Percentiles rank a stretch among this genome's conserved stretches.
Evolutionary conservation across 495 filamentous ascomycete genomes (phyloP).

Genomic region (Penicillium ochrochloron): DNA sequence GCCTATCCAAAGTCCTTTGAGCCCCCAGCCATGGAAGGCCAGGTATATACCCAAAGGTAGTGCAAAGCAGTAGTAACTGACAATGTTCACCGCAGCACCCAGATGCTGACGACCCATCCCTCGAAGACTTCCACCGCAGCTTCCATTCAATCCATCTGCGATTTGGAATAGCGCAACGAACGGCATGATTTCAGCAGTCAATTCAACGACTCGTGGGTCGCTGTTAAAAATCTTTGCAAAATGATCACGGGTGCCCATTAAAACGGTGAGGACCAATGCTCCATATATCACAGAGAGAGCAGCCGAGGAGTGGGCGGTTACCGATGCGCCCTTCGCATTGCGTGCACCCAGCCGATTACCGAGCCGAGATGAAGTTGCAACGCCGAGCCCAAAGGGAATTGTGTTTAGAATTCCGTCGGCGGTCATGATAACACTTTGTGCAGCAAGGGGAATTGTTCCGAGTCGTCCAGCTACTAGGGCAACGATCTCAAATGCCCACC

Average conservation of each 20-base stretch:
- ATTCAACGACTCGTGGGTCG: conserved; percentile 70
- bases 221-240: conserved; percentile 88
- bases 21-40: conserved; percentile 88
- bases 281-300: conserved; percentile 74
- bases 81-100: conserved; percentile 83
- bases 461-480: conserved; percentile 83
- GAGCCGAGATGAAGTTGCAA: conserved; percentile 78
- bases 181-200: conserved; percentile 84
- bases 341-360: conserved; percentile 82
- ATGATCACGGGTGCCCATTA: conserved; percentile 74
- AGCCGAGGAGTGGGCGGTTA: conserved; percentile 79
- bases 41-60: conserved; percentile 84
- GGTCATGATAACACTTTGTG: conserved; percentile 94
- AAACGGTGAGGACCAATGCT: conserved; percentile 64
- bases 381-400: conserved; percentile 88
- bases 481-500: conserved; percentile 98
- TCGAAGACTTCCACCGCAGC: conserved; percentile 79
- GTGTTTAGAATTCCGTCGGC: conserved; percentile 92
- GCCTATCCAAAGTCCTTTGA: conserved; percentile 83
- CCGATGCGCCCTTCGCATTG: conserved; percentile 67
- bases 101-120: conserved; percentile 91
- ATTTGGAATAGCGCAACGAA: conserved; percentile 95
- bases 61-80: conserved; percentile 89
- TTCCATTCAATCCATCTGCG: conserved; percentile 85
- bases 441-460: conserved; percentile 81